Evolutionary conservation across 2,329 filamentous ascomycete species (phyloP).

Genomic region (Domatiomyces globalis): DNA sequence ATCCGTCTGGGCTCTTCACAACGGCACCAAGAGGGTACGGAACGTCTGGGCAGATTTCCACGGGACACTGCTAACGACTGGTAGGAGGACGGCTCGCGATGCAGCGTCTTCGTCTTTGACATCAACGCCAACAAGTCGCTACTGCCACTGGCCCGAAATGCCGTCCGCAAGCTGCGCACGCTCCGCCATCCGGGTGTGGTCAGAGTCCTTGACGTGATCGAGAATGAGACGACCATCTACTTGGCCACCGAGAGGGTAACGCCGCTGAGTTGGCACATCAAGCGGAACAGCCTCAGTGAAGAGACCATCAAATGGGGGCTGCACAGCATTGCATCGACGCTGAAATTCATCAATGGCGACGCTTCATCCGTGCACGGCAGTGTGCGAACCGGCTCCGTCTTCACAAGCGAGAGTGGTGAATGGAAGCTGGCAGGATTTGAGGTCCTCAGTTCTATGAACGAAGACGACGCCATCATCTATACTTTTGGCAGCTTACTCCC

Average conservation of each 20-base stretch:
- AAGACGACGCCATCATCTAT: slow-evolving; percentile 87
- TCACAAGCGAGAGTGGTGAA: slow-evolving; percentile 88
- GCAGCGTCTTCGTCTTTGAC: slow-evolving; percentile 96
- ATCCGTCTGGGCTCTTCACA: slow-evolving; percentile 92
- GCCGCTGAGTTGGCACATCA: slow-evolving; percentile 79
- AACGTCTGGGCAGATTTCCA: slow-evolving; percentile 11
- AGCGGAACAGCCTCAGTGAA: slow-evolving; percentile 69
- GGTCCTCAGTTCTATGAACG: slow-evolving; percentile 83
- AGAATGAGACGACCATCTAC: slow-evolving; percentile 93
- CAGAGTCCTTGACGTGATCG: slow-evolving; percentile 84
- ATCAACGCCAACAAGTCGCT: slow-evolving; percentile 64
- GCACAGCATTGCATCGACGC: slow-evolving; percentile 70
- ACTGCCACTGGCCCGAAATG: slow-evolving; percentile 79
- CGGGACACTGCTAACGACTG: slow-evolving; percentile 14
- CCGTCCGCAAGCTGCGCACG: slow-evolving; percentile 82
- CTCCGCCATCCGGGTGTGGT: slow-evolving; percentile 88
- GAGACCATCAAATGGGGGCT: slow-evolving; percentile 97
- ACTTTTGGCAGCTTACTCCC: slow-evolving; percentile 78
- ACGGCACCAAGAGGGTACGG: slow-evolving; percentile 75
- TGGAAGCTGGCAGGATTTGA: slow-evolving; percentile 96
- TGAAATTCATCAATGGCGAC: slow-evolving; percentile 94
- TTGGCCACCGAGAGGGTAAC: slow-evolving; percentile 85
- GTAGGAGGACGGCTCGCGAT: slow-evolving; percentile 84
- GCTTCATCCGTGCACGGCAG: slow-evolving; percentile 82
- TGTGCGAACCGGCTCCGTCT: slow-evolving; percentile 72